These are phyloP conservation scores for Raphanus raphanistrum DNA, from an alignment of 345 rosid species.

Conservation along the genomic window DNA sequence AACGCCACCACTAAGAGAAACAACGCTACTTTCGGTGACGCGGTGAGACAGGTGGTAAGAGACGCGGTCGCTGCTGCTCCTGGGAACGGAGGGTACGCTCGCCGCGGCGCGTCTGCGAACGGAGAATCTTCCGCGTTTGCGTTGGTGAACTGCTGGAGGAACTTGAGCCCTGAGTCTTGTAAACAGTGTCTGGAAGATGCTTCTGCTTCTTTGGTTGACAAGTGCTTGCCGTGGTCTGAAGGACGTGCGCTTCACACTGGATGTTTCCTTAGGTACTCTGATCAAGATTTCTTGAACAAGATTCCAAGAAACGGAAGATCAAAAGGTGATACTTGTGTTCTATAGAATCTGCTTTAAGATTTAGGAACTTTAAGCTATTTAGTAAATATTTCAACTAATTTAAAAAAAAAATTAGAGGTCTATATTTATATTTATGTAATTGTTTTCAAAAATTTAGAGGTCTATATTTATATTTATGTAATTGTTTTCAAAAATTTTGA, in stretches of 20 bases:
- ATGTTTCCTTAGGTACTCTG: slow-evolving; percentile 85
- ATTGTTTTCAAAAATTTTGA: no score
- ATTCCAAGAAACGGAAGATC: slow-evolving; percentile 50
- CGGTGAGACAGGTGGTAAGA: slow-evolving; percentile 52
- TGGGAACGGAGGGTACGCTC: slow-evolving; percentile 51
- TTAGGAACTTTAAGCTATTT: no score
- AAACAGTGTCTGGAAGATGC: slow-evolving; percentile 70
- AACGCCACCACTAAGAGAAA: slow-evolving; percentile 51
- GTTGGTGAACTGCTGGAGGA: slow-evolving; percentile 83
- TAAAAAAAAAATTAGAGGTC: no score
- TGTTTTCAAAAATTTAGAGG: no score
- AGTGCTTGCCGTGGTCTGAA: slow-evolving; percentile 85
- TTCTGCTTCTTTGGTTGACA: slow-evolving; percentile 47
- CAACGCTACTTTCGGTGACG: slow-evolving; percentile 39
- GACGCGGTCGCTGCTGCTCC: slow-evolving; percentile 51
- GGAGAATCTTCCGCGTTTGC: slow-evolving; percentile 59
- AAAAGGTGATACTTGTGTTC: slow-evolving; percentile 47
- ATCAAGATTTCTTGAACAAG: slow-evolving; percentile 68
- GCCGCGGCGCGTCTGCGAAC: slow-evolving; percentile 44
- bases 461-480: no score
- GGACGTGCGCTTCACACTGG: slow-evolving; percentile 87
- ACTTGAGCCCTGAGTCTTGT: slow-evolving; percentile 62
- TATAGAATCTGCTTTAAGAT: not conserved
- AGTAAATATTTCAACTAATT: no score
- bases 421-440: no score